Evolutionary conservation across 768 basidiomycete species (phyloP), one percentile per base, ranked within the genome.

Genomic region (Pleurotus eryngii): DNA sequence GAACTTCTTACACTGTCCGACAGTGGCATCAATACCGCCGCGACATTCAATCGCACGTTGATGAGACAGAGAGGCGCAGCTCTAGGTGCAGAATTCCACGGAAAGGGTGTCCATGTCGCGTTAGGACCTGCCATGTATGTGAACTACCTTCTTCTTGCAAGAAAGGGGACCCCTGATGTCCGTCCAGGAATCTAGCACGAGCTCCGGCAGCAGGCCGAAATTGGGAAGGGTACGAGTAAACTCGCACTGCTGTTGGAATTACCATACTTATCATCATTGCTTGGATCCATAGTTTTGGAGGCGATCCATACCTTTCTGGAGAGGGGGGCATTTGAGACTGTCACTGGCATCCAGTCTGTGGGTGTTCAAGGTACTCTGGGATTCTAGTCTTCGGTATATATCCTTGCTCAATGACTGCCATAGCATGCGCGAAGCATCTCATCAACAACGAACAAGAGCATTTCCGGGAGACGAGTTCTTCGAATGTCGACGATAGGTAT

Each of bases 31-130:
- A 81, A 82, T 59, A 75, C 73, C n/a, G 81, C 77, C 18, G 74
- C 80, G 8, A 81, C 81, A 42, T 82, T 80, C 63, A 81, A 81
- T 60, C 74, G 81, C 38, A 76, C 74, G 5, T 69, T 89, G 24
- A 85, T 87, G 72, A 74, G 79, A 60, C 70, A 76, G 48, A 75
- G 85, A 38, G 86, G 82, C 9, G 67, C 66, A 15, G 81, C 82
- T 0, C 77, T 88, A 66, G 86, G 85, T 1, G 66, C 73, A 20
- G 87, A 89, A 64, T 82, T 82, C 70, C 74, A 73, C 46, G 82
- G 78, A 40, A 84, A 85, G 67, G 87, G 87, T 22, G 77, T 83
- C 7, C 66, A 87, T 67, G 77, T 82, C 50, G 76, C 72, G 7
- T 70, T 83, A 15, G 80, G 78, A 1, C 81, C 81, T 1, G 76